Base-by-base conservation (phyloP, 2,329 filamentous ascomycete species). In the Ceratocystis destructans region DNA sequence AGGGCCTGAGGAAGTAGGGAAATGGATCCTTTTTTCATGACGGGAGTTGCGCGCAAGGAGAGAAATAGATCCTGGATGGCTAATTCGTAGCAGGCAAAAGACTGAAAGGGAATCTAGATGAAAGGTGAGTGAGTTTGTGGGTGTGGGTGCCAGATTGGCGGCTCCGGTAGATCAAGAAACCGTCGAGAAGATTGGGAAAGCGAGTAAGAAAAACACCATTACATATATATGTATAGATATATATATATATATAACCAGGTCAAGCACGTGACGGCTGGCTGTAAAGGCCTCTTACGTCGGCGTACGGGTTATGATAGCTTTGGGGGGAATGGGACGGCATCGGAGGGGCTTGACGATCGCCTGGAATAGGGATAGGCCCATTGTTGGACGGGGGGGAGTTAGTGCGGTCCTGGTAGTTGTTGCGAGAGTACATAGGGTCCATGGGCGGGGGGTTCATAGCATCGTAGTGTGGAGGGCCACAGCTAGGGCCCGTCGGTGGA, bases 251-350 rank as follows among this genome's bases (percentile, higher is more conserved):
- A 55, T 25, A 25, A 20, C 5, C 53, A 33, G 28, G 20, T 64
- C 63, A 64, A 22, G 31, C 28, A 55, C 63, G 63, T 10, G 44
- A 28, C 17, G 45, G 48, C 33, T 67, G 66, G 31, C 33, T 50
- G 31, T 67, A 67, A 3, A 62, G 62, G 2, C 66, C 66, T 48
- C 66, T 61, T 45, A n/a, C 62, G 31, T 67, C 66, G 15, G 50
- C 61, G 37, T 67, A 67, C 46, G 61, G 63, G 33, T 33, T 62
- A n/a, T 67, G 66, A 6, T 67, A 67, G n/a, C 45, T 59, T 31
- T 65, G 66, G 5, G 66, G 66, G 5, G 66, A 67, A 45, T 67
- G 65, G 25, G 66, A 62, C 17, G 66, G 66, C 8, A 57, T 55
- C 6, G 62, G 61, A 8, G 66, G 62, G 17, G 63, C 25, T 5